These are phyloP conservation scores for Fusarium pseudoanthophilum DNA, from an alignment of 2,329 filamentous ascomycete species.

Conservation along the genomic window DNA sequence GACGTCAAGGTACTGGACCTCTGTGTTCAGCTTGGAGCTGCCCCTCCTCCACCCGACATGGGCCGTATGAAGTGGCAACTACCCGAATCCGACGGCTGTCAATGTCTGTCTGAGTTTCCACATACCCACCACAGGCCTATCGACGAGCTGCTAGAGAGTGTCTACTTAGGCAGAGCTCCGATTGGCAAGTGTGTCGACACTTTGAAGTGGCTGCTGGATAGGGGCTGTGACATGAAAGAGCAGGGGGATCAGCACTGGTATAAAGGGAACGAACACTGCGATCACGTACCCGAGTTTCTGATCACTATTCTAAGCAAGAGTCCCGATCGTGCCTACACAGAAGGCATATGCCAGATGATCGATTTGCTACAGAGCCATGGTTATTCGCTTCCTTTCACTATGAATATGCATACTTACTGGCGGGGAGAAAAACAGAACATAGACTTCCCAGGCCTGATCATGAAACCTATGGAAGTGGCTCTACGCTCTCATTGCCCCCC, in stretches of 20 bases:
- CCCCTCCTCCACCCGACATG: too few species aligned
- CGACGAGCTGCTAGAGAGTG: background rate
- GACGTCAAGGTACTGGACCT: background rate
- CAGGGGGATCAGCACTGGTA: background rate
- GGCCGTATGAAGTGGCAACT: background rate
- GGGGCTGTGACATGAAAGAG: background rate
- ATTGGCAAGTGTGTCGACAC: background rate
- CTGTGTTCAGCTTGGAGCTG: background rate
- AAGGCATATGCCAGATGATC: constrained; percentile 6
- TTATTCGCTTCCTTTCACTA: background rate
- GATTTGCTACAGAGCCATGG: background rate
- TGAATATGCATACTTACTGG: background rate
- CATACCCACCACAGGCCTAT: background rate
- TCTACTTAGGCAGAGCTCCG: rapidly evolving
- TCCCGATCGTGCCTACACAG: background rate
- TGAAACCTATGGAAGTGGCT: background rate
- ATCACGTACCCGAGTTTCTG: background rate
- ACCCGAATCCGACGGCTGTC: rapidly evolving
- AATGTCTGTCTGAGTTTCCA: rapidly evolving
- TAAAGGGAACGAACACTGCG: rapidly evolving
- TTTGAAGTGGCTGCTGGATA: background rate
- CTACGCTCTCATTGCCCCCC: background rate
- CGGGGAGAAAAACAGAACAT: too few species aligned
- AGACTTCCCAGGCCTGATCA: background rate
- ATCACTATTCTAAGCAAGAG: background rate